phyloP scores from a whole-genome alignment of 495 filamentous ascomycete species.

The Chaetomium cochliodes region DNA sequence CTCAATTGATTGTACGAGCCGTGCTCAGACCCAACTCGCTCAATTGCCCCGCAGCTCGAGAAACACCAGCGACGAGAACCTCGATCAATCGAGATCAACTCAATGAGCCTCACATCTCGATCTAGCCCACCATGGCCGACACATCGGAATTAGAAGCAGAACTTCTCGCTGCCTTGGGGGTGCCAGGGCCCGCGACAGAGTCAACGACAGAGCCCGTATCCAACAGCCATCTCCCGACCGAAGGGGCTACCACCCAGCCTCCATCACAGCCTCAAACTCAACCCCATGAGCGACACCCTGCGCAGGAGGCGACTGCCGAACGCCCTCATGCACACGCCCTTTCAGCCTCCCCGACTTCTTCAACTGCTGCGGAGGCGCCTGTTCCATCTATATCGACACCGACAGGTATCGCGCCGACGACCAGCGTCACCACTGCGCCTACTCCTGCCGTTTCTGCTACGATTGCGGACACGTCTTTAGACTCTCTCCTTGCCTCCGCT shows the following conservation, averaged over 20 bases:
- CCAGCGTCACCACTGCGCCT: background rate
- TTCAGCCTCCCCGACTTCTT: background rate
- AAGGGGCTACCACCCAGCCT: background rate
- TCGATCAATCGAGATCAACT: background rate
- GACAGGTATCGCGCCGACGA: background rate
- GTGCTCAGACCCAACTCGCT: background rate
- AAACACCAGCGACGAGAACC: background rate
- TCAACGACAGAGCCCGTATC: background rate
- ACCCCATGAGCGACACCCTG: background rate
- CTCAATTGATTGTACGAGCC: background rate
- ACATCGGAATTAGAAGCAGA: constrained; percentile 21
- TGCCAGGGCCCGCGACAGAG: constrained; percentile 2
- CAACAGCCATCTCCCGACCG: background rate
- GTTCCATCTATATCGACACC: background rate
- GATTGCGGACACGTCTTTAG: background rate
- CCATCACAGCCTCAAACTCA: background rate
- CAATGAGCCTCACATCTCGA: constrained; percentile 18
- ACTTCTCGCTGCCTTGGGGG: constrained; percentile 24
- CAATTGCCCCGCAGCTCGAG: constrained; percentile 2
- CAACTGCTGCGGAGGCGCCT: background rate
- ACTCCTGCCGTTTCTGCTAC: background rate
- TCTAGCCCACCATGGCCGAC: constrained; percentile 27
- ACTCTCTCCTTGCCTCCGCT: background rate
- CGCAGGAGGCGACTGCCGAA: background rate
- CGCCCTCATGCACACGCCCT: background rate